Percentiles rank a stretch among this genome's conserved stretches.
phyloP scores from a whole-genome alignment of 257 asterid species.

The Gentiana dahurica region DNA sequence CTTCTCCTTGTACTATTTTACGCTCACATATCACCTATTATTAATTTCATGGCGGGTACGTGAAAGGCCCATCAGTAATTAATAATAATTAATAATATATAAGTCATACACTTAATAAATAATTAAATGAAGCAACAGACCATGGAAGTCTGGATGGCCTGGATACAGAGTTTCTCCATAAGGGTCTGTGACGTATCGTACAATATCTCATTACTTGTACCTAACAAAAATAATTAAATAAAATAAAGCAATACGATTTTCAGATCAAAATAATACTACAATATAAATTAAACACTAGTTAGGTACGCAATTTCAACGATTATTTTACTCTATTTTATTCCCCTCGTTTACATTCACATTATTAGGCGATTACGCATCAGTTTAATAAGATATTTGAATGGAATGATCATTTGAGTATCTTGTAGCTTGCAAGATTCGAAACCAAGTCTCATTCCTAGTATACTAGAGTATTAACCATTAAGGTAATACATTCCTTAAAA shows the following conservation, averaged over 20 bases:
- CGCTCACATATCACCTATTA: slow-evolving; percentile 62
- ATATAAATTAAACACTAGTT: too few relatives aligned
- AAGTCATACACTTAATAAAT: too few relatives aligned
- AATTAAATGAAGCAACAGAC: slow-evolving; percentile 16
- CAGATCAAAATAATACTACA: not conserved
- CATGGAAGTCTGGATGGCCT: slow-evolving; percentile 83
- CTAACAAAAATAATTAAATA: slow-evolving; percentile 14
- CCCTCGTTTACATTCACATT: too few relatives aligned
- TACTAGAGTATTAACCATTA: too few relatives aligned
- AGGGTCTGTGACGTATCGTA: slow-evolving; percentile 52
- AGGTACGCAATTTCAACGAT: too few relatives aligned
- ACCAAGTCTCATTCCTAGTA: too few relatives aligned
- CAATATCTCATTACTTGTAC: slow-evolving; percentile 43
- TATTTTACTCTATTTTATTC: too few relatives aligned
- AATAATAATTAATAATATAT: not conserved
- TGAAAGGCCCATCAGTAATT: not conserved
- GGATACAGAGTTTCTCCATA: slow-evolving; percentile 80
- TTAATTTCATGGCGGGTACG: too few relatives aligned
- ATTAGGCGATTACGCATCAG: not conserved
- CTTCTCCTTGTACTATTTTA: slow-evolving; percentile 93
- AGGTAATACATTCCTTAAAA: too few relatives aligned
- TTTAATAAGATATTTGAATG: not conserved
- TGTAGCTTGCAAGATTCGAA: too few relatives aligned
- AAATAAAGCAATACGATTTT: not conserved
- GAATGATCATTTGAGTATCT: too few relatives aligned